phyloP scores from a whole-genome alignment of 1,139 yeast species.

The Geotrichum histeridarum region DNA sequence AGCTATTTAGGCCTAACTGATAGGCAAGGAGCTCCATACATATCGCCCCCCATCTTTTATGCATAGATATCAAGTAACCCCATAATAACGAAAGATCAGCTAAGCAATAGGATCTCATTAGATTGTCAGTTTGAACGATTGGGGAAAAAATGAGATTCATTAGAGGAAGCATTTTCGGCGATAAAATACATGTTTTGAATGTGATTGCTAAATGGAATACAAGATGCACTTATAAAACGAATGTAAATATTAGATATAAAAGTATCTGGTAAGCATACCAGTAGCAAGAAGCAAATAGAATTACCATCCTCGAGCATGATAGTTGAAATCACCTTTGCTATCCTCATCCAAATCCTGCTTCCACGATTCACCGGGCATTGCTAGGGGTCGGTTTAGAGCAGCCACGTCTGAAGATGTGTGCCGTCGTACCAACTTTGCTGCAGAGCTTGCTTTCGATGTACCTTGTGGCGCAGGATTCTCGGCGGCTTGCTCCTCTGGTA shows the following conservation, averaged over 20 bases:
- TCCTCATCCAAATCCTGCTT: conserved; percentile 33
- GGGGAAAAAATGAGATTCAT: no score
- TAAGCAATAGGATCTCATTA: no score
- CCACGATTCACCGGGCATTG: conserved; percentile 27
- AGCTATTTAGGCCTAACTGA: no score
- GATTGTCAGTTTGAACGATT: no score
- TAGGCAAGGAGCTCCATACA: no score
- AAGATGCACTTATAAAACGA: background rate
- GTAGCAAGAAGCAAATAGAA: no score
- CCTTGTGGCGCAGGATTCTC: background rate
- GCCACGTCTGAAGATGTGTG: conserved; percentile 30
- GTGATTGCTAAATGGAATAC: background rate
- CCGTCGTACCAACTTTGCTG: conserved; percentile 20
- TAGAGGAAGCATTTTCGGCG: no score
- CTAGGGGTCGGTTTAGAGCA: conserved; percentile 12
- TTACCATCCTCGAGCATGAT: conserved; percentile 41
- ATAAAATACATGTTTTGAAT: background rate
- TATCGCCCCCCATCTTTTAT: no score
- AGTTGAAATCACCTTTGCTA: conserved; percentile 36
- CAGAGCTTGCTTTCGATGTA: background rate
- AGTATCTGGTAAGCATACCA: background rate
- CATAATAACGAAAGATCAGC: no score
- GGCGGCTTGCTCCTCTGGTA: background rate
- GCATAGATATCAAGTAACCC: no score
- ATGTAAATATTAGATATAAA: background rate